Base-by-base conservation (phyloP, 257 asterid species). In the Nicotiana otophora region DNA sequence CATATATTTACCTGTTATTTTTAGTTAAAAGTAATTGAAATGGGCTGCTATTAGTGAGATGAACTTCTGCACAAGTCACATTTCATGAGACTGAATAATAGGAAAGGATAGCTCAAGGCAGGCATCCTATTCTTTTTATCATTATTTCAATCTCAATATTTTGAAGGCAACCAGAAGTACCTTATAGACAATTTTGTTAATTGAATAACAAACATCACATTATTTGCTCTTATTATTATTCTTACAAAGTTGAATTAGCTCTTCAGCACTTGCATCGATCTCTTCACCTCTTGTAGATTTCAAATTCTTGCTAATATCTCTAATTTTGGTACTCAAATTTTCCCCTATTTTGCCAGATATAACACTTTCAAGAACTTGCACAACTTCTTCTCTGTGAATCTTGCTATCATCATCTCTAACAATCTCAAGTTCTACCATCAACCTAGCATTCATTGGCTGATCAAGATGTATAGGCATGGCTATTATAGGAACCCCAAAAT, bases 381-480 rank as follows among this genome's bases (percentile, higher is more conserved):
- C 20, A 7, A 89, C 80, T 69, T 87, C 86, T 6, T 65, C 88
- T 81, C 86, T 72, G 0, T 3, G 34, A 55, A 83, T 23, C 84
- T 67, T 83, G 17, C 91, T 82, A 1, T 68, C 31, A 0, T n/a
- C 87, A 2, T 78, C 86, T 55, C 87, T 89, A 82, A 57, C 48
- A 4, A 87, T 89, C 69, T 86, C 92, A 0, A 83, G 46, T 77
- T 88, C 90, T 46, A 33, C 69, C 48, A 61, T 69, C 80, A 89
- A 42, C n/a, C 86, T 87, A 5, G 89, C 89, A 42, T 83, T 83
- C 68, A 86, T 1, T 1, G 92, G 90, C 58, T 87, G 92, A 61
- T 89, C 92, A 64, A 82, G 82, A 33, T 87, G 86, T 83, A 87
- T 84, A 10, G 92, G 90, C 89, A 89, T 31, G 6, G 84, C 89